A percentile compares a stretch with the other conserved stretches of the same genome.
phyloP scores from a whole-genome alignment of 108 stramenopile genomes.

The Skeletonema tropicum region DNA sequence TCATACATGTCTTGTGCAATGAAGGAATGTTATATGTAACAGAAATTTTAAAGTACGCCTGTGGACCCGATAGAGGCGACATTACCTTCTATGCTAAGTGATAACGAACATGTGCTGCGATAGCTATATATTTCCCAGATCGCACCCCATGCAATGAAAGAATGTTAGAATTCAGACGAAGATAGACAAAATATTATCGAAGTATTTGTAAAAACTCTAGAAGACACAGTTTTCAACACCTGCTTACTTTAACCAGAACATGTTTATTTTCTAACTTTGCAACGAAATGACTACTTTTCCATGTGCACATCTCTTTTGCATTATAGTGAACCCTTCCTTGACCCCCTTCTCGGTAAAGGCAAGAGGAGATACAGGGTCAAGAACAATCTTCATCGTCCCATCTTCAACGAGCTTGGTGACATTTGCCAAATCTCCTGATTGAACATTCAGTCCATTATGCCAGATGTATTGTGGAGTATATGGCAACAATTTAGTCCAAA shows the following conservation, averaged over 20 bases:
- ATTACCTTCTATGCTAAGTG: no score
- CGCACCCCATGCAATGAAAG: constrained; percentile 12
- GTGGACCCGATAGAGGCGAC: no score
- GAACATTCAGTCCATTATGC: constrained; percentile 29
- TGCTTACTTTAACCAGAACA: no score
- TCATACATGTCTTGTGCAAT: constrained; percentile 18
- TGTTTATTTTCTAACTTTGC: not conserved
- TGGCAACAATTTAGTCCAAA: constrained; percentile 37
- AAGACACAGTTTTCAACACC: no score
- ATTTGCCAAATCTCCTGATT: constrained; percentile 27
- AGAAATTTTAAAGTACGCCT: no score
- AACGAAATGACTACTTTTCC: constrained; percentile 66
- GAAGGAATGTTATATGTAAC: constrained; percentile 16
- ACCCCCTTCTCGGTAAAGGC: constrained; percentile 73
- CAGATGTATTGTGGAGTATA: constrained; percentile 24
- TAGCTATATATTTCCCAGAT: no score
- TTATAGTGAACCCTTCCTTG: constrained; percentile 56
- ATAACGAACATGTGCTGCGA: no score
- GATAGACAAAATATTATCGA: no score
- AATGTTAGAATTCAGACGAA: constrained; percentile 7
- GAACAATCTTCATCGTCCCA: constrained; percentile 57
- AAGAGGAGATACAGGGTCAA: constrained; percentile 73
- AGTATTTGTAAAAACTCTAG: no score
- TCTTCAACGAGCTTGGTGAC: constrained; percentile 44
- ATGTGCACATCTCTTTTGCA: constrained; percentile 60